phyloP scores from a whole-genome alignment of 495 filamentous ascomycete genomes.

The Hyphodiscus hymeniophilus region DNA sequence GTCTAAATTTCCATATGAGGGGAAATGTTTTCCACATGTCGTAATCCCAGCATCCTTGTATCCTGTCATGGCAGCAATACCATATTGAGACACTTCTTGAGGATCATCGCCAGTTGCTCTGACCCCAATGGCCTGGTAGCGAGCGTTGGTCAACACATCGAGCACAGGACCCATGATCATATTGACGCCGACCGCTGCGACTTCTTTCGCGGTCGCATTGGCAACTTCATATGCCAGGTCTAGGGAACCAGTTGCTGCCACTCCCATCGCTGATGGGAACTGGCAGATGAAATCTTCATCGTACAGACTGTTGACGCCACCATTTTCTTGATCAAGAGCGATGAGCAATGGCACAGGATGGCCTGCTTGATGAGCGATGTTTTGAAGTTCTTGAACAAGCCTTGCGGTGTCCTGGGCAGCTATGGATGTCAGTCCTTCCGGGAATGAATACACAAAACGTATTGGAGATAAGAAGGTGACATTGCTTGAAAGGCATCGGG shows the following conservation, averaged over 20 bases:
- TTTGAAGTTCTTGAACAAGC: constrained; percentile 78
- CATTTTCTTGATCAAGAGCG: constrained; percentile 88
- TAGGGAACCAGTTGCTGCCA: constrained; percentile 74
- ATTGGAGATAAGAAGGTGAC: background rate
- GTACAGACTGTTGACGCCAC: constrained; percentile 86
- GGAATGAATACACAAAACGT: background rate
- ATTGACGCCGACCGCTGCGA: constrained; percentile 81
- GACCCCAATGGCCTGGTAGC: constrained; percentile 80
- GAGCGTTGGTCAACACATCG: constrained; percentile 83
- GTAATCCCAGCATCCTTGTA: constrained; percentile 78
- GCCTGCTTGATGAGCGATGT: constrained; percentile 76
- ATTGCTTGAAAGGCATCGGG: background rate
- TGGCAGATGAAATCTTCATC: constrained; percentile 88
- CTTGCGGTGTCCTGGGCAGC: constrained; percentile 77
- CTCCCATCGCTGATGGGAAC: constrained; percentile 85
- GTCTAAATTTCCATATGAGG: constrained; percentile 87
- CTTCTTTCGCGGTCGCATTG: constrained; percentile 78
- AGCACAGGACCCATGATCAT: constrained; percentile 83
- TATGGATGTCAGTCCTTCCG: constrained; percentile 25
- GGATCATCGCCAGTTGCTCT: constrained; percentile 79
- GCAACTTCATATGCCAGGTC: constrained; percentile 73
- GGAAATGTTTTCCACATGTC: constrained; percentile 89
- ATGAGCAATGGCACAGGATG: constrained; percentile 80
- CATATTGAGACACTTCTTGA: constrained; percentile 81
- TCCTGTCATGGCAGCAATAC: constrained; percentile 78